These are phyloP conservation scores for Dalbergia oliveri DNA, from an alignment of 306 rosid species.

Conservation along the genomic window DNA sequence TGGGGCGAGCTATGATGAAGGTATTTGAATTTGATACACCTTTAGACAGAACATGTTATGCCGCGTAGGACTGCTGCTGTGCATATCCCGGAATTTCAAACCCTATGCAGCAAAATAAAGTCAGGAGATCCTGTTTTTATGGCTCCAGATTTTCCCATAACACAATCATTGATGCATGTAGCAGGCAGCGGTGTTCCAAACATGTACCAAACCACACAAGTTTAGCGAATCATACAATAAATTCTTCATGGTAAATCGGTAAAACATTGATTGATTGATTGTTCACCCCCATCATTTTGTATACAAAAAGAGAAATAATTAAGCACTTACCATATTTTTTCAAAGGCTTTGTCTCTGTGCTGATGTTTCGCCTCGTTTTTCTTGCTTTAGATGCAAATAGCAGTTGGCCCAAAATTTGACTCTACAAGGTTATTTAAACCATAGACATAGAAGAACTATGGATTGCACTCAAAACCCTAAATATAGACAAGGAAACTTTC, in stretches of 20 bases:
- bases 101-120: conserved; percentile 41
- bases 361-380: conserved; percentile 23
- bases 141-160: conserved; percentile 46
- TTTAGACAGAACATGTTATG: conserved; percentile 43
- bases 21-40: conserved; percentile 47
- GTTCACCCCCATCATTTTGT: conserved; percentile 15
- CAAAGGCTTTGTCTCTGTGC: conserved; percentile 52
- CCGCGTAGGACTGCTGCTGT: conserved; percentile 50
- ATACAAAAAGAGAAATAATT: background rate
- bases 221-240: conserved; percentile 16
- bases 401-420: conserved; percentile 41
- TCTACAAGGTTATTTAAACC: conserved; percentile 42
- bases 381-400: conserved; percentile 22
- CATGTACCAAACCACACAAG: conserved; percentile 48
- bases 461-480: conserved; percentile 4
- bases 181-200: conserved; percentile 32
- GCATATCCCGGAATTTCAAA: conserved; percentile 50
- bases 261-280: conserved; percentile 6
- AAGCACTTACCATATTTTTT: conserved; percentile 32
- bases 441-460: background rate
- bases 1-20: conserved; percentile 50
- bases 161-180: conserved; percentile 64
- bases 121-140: conserved; percentile 49
- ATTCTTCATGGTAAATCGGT: conserved; percentile 31
- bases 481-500: conserved; percentile 46